phyloP scores from a whole-genome alignment of 2,329 filamentous ascomycete genomes.

The Xylariaceae sp. region DNA sequence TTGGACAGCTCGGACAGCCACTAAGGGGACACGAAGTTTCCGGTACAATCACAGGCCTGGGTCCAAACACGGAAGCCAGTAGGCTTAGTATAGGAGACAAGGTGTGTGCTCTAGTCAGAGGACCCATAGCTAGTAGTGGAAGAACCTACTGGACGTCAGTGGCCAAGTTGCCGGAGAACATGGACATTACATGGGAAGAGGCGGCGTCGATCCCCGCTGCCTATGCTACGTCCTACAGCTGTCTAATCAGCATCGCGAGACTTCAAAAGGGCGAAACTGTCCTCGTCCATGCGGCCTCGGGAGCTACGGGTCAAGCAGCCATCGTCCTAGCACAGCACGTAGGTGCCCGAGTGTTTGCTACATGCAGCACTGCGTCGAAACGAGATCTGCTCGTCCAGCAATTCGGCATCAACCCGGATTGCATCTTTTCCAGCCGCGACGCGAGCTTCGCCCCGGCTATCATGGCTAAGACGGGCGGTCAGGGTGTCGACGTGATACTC shows the following conservation, averaged over 20 bases:
- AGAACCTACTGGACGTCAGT: neutral
- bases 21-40: neutral
- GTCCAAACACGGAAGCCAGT: neutral
- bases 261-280: conserved; percentile 48
- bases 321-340: conserved; percentile 48
- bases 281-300: conserved; percentile 49
- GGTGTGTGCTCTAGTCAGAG: neutral
- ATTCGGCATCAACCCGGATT: conserved; percentile 47
- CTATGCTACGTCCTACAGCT: conserved; percentile 51
- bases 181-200: neutral
- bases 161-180: neutral
- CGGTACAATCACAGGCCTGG: neutral
- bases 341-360: conserved; percentile 51
- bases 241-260: conserved; percentile 47
- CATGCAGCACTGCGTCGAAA: conserved; percentile 50
- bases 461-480: conserved; percentile 36
- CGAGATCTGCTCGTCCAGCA: conserved; percentile 46
- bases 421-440: conserved; percentile 47
- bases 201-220: conserved; percentile 51
- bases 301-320: conserved; percentile 49
- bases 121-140: neutral
- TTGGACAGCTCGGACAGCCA: neutral
- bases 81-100: neutral
- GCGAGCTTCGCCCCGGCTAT: conserved; percentile 43
- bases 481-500: conserved; percentile 47